phyloP scores from a whole-genome alignment of 2,329 filamentous ascomycete species.

The Fusarium sacchari region DNA sequence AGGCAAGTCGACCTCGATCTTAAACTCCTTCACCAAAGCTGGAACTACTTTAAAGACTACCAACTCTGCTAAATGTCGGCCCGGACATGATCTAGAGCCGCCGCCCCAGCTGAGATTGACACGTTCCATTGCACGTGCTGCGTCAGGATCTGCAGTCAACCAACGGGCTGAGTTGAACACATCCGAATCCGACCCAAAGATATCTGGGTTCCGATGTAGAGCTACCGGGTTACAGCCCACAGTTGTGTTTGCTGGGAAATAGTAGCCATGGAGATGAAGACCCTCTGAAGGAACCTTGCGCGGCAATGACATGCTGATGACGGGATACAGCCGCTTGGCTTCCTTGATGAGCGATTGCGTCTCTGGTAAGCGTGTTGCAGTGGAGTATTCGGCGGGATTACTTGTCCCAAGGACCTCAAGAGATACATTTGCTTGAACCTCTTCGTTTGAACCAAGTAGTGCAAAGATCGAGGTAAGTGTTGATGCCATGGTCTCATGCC shows the following conservation, averaged over 20 bases:
- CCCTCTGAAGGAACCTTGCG: conserved; percentile 55
- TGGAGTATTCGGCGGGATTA: conserved; percentile 36
- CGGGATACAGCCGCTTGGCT: conserved; percentile 61
- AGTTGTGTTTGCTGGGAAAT: conserved; percentile 56
- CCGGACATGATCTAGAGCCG: conserved; percentile 61
- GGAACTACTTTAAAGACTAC: conserved; percentile 58
- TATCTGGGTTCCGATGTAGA: conserved; percentile 59
- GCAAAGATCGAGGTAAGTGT: conserved; percentile 61
- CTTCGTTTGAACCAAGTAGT: conserved; percentile 55
- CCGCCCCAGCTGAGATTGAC: conserved; percentile 63
- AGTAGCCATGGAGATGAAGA: conserved; percentile 51
- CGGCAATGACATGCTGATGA: conserved; percentile 62
- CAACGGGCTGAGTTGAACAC: conserved; percentile 60
- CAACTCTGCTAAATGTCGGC: conserved; percentile 61
- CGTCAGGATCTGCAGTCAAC: conserved; percentile 48
- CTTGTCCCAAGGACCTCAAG: conserved; percentile 45
- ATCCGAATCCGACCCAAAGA: conserved; percentile 60
- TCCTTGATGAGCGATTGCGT: conserved; percentile 61
- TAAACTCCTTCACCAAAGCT: conserved; percentile 56
- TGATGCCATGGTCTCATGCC: conserved; percentile 65
- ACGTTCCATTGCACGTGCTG: conserved; percentile 56
- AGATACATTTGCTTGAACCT: conserved; percentile 47
- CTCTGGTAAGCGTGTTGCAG: conserved; percentile 44
- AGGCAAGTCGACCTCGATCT: conserved; percentile 54
- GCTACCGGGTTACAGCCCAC: conserved; percentile 63